Evolutionary conservation across 768 basidiomycete species (phyloP).

Genomic region (Agaricus sinodeliciosus): DNA sequence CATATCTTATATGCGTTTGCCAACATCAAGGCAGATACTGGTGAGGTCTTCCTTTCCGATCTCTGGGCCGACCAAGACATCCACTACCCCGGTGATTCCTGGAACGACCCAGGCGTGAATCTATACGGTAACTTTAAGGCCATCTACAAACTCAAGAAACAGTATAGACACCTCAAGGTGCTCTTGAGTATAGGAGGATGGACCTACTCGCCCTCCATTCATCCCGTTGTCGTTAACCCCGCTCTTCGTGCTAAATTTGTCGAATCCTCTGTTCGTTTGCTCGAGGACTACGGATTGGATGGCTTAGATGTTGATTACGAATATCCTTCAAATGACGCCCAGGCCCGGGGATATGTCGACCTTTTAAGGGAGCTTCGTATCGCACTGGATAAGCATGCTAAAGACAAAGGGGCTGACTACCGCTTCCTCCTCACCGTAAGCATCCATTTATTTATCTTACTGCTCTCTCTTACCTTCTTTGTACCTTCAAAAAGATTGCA

Average conservation of each 20-base stretch:
- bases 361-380: slow-evolving; percentile 69
- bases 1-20: slow-evolving; percentile 94
- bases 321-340: slow-evolving; percentile 72
- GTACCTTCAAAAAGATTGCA: slow-evolving; percentile 51
- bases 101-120: slow-evolving; percentile 88
- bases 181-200: slow-evolving; percentile 92
- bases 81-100: slow-evolving; percentile 91
- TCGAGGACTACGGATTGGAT: slow-evolving; percentile 91
- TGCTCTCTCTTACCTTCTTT: not conserved
- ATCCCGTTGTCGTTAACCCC: slow-evolving; percentile 68
- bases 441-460: not conserved
- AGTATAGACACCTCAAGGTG: slow-evolving; percentile 72
- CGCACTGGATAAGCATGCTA: slow-evolving; percentile 71
- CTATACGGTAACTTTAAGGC: slow-evolving; percentile 96
- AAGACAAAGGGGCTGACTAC: slow-evolving; percentile 46
- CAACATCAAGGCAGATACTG: slow-evolving; percentile 74
- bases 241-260: slow-evolving; percentile 70
- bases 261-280: slow-evolving; percentile 63
- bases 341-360: slow-evolving; percentile 81
- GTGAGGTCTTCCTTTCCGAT: slow-evolving; percentile 86
- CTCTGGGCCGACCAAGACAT: slow-evolving; percentile 96
- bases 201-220: slow-evolving; percentile 87
- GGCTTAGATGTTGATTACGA: slow-evolving; percentile 93
- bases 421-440: slow-evolving; percentile 72
- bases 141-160: slow-evolving; percentile 85